Evolutionary conservation across 192 early-diverging fungal genomes (phyloP).

Genomic region (Coemansia sp.): DNA sequence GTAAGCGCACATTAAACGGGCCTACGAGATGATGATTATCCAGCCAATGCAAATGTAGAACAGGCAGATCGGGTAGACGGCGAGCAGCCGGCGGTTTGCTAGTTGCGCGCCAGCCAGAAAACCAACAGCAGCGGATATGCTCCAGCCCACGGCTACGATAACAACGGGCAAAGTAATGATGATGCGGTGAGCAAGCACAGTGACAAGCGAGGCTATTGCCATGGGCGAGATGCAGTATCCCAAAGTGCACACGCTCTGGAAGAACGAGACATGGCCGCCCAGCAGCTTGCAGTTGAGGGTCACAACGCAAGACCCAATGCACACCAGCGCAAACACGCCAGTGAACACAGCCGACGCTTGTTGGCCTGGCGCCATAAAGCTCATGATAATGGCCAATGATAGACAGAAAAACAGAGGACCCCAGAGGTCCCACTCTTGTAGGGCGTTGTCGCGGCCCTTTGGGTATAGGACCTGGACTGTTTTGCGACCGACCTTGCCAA

Average conservation of each 20-base stretch:
- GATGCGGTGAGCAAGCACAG: slow-evolving; percentile 67
- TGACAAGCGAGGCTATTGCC: slow-evolving; percentile 75
- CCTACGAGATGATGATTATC: slow-evolving; percentile 82
- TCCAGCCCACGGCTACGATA: slow-evolving; percentile 82
- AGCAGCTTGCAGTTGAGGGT: slow-evolving; percentile 96
- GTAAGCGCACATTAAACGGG: neutral
- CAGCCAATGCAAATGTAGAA: slow-evolving; percentile 96
- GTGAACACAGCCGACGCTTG: slow-evolving; percentile 90
- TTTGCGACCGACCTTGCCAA: slow-evolving; percentile 46
- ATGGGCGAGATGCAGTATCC: slow-evolving; percentile 98
- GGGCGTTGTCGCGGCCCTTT: slow-evolving; percentile 44
- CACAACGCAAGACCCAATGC: slow-evolving; percentile 91
- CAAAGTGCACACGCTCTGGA: slow-evolving; percentile 94
- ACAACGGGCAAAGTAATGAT: slow-evolving; percentile 77
- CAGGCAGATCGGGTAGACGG: slow-evolving; percentile 92
- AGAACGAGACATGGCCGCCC: slow-evolving; percentile 93
- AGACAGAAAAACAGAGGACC: slow-evolving; percentile 95
- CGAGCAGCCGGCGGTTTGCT: slow-evolving; percentile 80
- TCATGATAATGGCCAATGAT: slow-evolving; percentile 82
- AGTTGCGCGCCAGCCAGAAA: slow-evolving; percentile 90
- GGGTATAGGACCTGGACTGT: slow-evolving; percentile 49
- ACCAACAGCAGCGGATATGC: slow-evolving; percentile 87
- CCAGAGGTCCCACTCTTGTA: slow-evolving; percentile 87
- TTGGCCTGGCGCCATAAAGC: slow-evolving; percentile 71
- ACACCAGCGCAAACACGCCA: slow-evolving; percentile 92